Conservation (phyloP, 352 stramenopile genomes). For the Globisporangium echinulatum region DNA sequence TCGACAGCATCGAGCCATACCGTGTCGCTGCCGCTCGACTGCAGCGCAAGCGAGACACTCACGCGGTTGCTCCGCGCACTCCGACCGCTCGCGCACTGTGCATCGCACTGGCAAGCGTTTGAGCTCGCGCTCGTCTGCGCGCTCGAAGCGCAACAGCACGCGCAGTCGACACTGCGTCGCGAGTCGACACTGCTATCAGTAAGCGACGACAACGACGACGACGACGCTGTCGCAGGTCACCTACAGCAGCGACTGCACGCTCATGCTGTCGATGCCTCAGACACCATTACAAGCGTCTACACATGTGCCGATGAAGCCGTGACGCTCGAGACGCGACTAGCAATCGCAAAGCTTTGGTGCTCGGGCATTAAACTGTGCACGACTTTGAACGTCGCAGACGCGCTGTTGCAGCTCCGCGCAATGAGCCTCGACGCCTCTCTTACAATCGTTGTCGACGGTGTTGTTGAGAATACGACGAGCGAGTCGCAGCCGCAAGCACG, state of each 20-base stretch:
- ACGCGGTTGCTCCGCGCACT: constrained; percentile 10
- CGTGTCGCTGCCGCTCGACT: neutral
- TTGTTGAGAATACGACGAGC: neutral
- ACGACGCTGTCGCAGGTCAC: neutral
- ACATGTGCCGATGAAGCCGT: neutral
- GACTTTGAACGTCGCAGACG: neutral
- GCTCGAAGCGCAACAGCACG: constrained; percentile 1
- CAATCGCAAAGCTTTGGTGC: neutral
- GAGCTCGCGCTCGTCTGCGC: constrained; percentile 12
- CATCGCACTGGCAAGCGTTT: constrained; percentile 24
- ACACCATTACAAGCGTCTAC: too few species aligned
- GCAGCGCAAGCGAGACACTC: constrained; percentile 10
- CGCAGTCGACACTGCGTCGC: neutral
- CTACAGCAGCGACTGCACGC: neutral
- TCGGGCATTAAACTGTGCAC: neutral
- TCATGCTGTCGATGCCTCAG: neutral
- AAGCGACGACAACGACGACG: neutral
- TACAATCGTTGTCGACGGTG: constrained; percentile 1
- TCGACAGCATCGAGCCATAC: neutral
- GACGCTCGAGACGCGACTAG: neutral
- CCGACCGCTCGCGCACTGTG: constrained; percentile 14
- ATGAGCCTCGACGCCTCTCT: neutral
- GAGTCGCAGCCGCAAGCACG: neutral
- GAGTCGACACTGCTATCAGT: too few species aligned
- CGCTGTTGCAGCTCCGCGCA: neutral